Evolutionary conservation across 1,284 basidiomycete species (phyloP).

Genomic region (Heterobasidion occidentale): DNA sequence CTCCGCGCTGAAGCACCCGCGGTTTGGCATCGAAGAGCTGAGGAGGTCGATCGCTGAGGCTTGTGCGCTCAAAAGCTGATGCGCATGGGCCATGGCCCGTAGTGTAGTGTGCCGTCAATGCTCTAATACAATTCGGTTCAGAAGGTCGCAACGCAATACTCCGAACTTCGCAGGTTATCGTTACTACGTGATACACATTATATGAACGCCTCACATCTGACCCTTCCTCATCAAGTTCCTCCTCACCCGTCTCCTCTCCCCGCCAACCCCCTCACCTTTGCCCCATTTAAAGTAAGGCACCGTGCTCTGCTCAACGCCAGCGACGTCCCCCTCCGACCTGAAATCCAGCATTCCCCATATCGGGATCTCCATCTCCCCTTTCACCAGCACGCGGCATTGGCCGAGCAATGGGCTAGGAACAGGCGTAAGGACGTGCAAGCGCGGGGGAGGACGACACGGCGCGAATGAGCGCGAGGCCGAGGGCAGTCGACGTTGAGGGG

Average conservation of each 20-base stretch:
- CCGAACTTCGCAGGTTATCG: no score
- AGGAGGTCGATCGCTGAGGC: slow-evolving; percentile 18
- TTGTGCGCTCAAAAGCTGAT: neutral
- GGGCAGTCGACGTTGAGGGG: slow-evolving; percentile 49
- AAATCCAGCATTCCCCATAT: slow-evolving; percentile 85
- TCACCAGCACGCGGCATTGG: slow-evolving; percentile 49
- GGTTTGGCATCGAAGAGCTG: slow-evolving; percentile 49
- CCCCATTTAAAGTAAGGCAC: slow-evolving; percentile 85
- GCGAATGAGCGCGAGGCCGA: slow-evolving; percentile 71
- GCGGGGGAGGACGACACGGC: slow-evolving; percentile 32
- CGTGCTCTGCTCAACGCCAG: slow-evolving; percentile 47
- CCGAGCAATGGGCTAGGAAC: slow-evolving; percentile 40
- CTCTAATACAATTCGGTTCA: no score
- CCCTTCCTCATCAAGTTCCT: slow-evolving; percentile 85
- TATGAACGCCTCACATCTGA: slow-evolving; percentile 42
- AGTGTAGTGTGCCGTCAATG: no score
- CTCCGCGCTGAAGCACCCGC: slow-evolving; percentile 34
- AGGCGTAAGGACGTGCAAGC: slow-evolving; percentile 73
- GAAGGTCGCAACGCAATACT: no score
- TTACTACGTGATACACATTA: neutral
- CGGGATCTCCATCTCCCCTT: slow-evolving; percentile 85
- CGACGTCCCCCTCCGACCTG: slow-evolving; percentile 35
- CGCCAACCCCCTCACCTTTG: slow-evolving; percentile 56
- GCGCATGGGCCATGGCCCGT: no score
- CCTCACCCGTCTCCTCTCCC: slow-evolving; percentile 66